Evolutionary conservation across 2,329 filamentous ascomycete species (phyloP).

Genomic region (Trematosphaeria pertusa): DNA sequence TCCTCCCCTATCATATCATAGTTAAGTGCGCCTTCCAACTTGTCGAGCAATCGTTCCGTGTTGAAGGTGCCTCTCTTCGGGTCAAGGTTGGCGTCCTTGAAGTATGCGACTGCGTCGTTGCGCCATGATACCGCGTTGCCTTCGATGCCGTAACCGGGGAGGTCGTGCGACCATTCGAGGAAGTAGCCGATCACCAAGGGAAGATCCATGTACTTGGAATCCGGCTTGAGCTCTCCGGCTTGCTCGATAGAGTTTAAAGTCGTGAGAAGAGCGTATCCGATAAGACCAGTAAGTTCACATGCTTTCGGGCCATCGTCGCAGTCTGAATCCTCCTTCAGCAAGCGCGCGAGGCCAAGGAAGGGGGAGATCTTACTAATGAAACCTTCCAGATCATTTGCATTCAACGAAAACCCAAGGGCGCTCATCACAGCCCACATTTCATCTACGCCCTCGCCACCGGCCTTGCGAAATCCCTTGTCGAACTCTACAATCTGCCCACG

Average conservation of each 20-base stretch:
- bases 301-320: constrained; percentile 19
- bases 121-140: constrained; percentile 14
- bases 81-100: constrained; percentile 14
- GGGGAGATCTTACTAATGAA: constrained; percentile 13
- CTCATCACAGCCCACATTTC: constrained; percentile 19
- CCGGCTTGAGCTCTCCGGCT: constrained; percentile 15
- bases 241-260: constrained; percentile 19
- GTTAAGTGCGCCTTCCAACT: constrained; percentile 4
- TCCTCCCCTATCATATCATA: background rate
- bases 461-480: constrained; percentile 17
- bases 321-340: constrained; percentile 4
- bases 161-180: constrained; percentile 6
- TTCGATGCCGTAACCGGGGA: constrained; percentile 12
- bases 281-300: constrained; percentile 9
- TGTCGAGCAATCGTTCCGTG: constrained; percentile 14
- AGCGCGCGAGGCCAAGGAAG: background rate
- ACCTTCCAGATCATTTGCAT: constrained; percentile 11
- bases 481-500: constrained; percentile 17
- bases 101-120: constrained; percentile 17
- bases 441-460: constrained; percentile 6
- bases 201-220: constrained; percentile 17
- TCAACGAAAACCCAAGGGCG: constrained; percentile 18
- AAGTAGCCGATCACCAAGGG: constrained; percentile 15
- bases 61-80: constrained; percentile 11
- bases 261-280: constrained; percentile 20